Base-by-base conservation (phyloP, 352 stramenopile species). In the Globisporangium spiculum region DNA sequence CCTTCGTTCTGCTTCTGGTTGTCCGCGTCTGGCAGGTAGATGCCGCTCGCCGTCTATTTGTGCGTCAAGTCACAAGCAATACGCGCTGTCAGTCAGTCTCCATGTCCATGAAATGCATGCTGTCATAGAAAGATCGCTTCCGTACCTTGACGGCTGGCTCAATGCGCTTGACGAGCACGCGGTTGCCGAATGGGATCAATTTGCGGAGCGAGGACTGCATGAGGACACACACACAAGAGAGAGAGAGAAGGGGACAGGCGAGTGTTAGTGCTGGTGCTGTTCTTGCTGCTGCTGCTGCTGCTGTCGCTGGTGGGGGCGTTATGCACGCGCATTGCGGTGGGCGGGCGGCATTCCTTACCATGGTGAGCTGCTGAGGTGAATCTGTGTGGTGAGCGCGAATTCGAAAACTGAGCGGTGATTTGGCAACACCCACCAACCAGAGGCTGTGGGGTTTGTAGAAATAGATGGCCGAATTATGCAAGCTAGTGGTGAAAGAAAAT, bases 1-100 rank as follows among this genome's bases (percentile, higher is more conserved):
- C 93, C 96, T 75, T 98, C 95, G 75, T 98, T 98, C 65, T 95
- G 87, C 76, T 98, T 95, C 78, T 98, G 97, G 63, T 84, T 83
- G 56, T 94, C 90, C 38, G 96, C 91, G 55, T 97, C 91, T 20
- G 96, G 96, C 46, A 99, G 80, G 80, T 97, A 98, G 65, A 99
- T 97, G 77, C 96, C 96, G 66, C 89, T 90, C 38, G 96, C 91
- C 7, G 95, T 98, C 86, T 96, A 69, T 46, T 16, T 0, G 36
- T 6, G 32, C 1, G 12, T 10, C 14, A 38, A 2, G 7, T 22
- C 32, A 55, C 18, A 65, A 16, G 38, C 12, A 50, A 56, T 0
- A 59, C 6, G 59, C 1, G 55, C 27, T 67, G 24, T 16, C n/a
- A 10, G 38, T 64, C 4, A 68, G 60, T 59, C n/a, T 53, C 38